These are phyloP conservation scores for Sugiyamaella neomexicana DNA, from an alignment of 1,139 yeast genomes.

Conservation along the genomic window DNA sequence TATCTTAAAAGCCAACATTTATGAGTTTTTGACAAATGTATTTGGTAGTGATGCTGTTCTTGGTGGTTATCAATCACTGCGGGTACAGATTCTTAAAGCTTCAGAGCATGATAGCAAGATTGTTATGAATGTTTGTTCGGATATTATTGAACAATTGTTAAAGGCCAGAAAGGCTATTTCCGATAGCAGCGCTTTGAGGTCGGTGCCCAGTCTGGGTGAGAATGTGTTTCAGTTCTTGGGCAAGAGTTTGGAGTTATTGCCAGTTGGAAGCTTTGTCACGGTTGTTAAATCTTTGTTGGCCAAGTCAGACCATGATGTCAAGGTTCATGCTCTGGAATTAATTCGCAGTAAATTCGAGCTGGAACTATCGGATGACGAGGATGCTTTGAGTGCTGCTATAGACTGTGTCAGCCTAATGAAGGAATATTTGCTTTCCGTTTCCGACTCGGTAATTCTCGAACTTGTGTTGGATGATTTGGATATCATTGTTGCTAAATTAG, in stretches of 20 bases:
- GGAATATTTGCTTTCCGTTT: slow-evolving; percentile 41
- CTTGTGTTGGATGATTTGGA: slow-evolving; percentile 71
- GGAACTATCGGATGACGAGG: slow-evolving; percentile 36
- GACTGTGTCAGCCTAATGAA: slow-evolving; percentile 32
- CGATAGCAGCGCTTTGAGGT: not conserved
- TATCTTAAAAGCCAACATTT: slow-evolving; percentile 50
- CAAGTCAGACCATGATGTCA: slow-evolving; percentile 32
- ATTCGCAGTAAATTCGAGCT: slow-evolving; percentile 67
- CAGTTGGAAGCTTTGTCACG: slow-evolving; percentile 67
- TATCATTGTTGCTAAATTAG: slow-evolving; percentile 62
- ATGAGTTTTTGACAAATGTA: slow-evolving; percentile 45
- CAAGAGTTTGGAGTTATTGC: slow-evolving; percentile 65
- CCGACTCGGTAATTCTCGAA: slow-evolving; percentile 54
- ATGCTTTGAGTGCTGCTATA: slow-evolving; percentile 43
- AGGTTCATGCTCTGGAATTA: slow-evolving; percentile 48
- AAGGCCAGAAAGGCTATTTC: slow-evolving; percentile 14
- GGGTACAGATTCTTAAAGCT: slow-evolving; percentile 30
- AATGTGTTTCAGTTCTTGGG: slow-evolving; percentile 52
- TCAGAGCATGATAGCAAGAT: slow-evolving; percentile 20
- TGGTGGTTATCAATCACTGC: slow-evolving; percentile 36
- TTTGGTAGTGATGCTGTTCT: slow-evolving; percentile 31
- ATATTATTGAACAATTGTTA: slow-evolving; percentile 27
- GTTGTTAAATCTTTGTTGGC: slow-evolving; percentile 60
- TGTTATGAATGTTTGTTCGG: slow-evolving; percentile 24
- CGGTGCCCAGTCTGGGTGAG: slow-evolving; percentile 13